Conservation (phyloP, 352 stramenopile species). For the Pythium chondricola region DNA sequence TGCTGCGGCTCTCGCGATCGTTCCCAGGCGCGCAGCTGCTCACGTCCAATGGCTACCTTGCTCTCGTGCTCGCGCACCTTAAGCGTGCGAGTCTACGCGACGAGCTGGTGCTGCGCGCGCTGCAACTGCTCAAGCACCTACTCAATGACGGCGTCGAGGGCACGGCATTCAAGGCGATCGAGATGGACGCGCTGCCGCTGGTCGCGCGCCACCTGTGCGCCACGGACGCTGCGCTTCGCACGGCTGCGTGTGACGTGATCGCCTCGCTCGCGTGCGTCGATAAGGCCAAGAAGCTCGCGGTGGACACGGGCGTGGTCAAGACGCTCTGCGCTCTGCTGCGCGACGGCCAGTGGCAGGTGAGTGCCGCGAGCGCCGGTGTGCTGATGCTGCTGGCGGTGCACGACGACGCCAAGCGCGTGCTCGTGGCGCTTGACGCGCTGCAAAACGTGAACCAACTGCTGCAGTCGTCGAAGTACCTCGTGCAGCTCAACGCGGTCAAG, state of each 20-base stretch:
- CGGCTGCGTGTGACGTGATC: conserved; percentile 47
- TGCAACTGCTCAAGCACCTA: conserved; percentile 56
- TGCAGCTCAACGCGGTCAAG: conserved; percentile 68
- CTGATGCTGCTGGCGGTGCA: conserved; percentile 61
- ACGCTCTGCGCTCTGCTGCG: conserved; percentile 51
- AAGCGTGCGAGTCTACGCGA: conserved; percentile 18
- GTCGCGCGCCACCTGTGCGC: conserved; percentile 39
- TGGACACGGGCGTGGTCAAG: conserved; percentile 47
- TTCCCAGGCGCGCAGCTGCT: conserved; percentile 49
- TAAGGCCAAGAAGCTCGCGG: conserved; percentile 44
- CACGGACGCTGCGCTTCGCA: conserved; percentile 28
- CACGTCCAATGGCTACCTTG: conserved; percentile 39
- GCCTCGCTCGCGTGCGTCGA: conserved; percentile 52
- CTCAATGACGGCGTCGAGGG: conserved; percentile 55
- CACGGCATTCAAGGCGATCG: conserved; percentile 44
- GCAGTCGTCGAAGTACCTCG: conserved; percentile 40
- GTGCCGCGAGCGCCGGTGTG: conserved; percentile 39
- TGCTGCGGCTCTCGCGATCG: conserved; percentile 31
- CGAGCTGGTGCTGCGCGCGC: conserved; percentile 36
- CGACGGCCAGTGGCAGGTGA: conserved; percentile 50
- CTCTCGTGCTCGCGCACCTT: conserved; percentile 45
- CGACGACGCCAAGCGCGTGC: conserved; percentile 62
- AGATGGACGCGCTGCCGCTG: conserved; percentile 41
- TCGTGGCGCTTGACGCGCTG: conserved; percentile 44
- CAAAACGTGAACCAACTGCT: conserved; percentile 52